Evolutionary conservation across 371 early-diverging fungal genomes (phyloP).

Genomic region (Mortierella sp.): DNA sequence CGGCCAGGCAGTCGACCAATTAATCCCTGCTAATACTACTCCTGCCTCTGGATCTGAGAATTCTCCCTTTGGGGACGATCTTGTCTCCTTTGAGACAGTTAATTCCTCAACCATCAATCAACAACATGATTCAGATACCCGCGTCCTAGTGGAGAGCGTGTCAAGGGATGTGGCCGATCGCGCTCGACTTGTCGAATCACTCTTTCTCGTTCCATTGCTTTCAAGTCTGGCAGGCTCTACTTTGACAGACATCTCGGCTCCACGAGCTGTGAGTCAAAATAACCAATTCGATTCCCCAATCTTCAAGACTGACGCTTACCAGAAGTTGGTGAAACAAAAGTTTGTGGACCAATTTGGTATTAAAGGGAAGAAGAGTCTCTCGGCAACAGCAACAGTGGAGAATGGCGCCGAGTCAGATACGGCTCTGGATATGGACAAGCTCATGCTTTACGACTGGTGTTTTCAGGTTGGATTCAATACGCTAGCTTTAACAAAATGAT

Average conservation of each 20-base stretch:
- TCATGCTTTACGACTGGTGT: conserved; percentile 22
- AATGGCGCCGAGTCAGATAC: neutral
- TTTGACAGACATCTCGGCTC: neutral
- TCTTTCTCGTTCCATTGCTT: conserved; percentile 22
- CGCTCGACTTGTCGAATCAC: conserved; percentile 19
- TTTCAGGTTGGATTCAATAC: conserved; percentile 48
- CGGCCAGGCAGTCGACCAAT: conserved; percentile 28
- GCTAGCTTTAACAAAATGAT: conserved; percentile 10
- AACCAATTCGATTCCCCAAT: conserved; percentile 20
- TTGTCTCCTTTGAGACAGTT: conserved; percentile 4
- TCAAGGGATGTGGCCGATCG: conserved; percentile 35
- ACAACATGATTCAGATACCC: neutral
- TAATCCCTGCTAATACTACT: conserved; percentile 12
- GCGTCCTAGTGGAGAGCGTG: neutral
- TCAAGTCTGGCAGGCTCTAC: neutral
- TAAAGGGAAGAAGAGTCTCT: neutral
- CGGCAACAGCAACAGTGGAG: neutral
- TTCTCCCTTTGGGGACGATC: neutral
- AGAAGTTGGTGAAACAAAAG: conserved; percentile 8
- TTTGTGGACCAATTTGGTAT: conserved; percentile 31
- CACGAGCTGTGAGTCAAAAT: neutral
- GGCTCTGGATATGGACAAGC: neutral
- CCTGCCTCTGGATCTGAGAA: neutral
- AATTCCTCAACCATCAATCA: neutral
- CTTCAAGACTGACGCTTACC: conserved; percentile 32